These are phyloP conservation scores for Starmerella scarabaei DNA, from an alignment of 805 yeast species.

Conservation along the genomic window DNA sequence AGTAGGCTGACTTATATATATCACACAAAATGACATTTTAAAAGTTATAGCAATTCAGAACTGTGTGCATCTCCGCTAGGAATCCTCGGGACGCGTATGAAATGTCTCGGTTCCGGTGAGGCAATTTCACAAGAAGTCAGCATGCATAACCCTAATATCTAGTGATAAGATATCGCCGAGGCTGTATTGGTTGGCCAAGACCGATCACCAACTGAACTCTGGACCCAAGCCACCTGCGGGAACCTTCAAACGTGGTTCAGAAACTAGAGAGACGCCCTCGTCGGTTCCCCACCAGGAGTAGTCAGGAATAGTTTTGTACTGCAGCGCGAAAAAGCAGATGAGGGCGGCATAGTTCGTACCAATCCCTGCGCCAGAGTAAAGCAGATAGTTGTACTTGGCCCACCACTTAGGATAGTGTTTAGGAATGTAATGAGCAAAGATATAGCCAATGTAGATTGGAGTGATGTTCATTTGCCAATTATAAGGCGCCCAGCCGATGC, in stretches of 20 bases:
- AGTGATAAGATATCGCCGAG: too few relatives aligned
- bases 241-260: constrained; percentile 1
- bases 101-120: too few relatives aligned
- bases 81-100: too few relatives aligned
- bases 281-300: constrained; percentile 57
- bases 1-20: too few relatives aligned
- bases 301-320: constrained; percentile 30
- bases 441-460: constrained; percentile 24
- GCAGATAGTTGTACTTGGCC: constrained; percentile 36
- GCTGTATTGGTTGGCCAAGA: too few relatives aligned
- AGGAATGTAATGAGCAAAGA: constrained; percentile 37
- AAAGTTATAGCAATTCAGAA: too few relatives aligned
- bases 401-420: constrained; percentile 43
- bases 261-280: constrained; percentile 12
- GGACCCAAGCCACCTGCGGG: neutral
- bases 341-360: constrained; percentile 52
- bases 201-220: neutral
- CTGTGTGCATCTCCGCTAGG: too few relatives aligned
- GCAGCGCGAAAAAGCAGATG: constrained; percentile 42
- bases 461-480: constrained; percentile 18
- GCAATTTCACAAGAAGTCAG: too few relatives aligned
- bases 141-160: too few relatives aligned
- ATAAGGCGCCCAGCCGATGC: constrained; percentile 30
- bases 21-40: too few relatives aligned
- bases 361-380: constrained; percentile 44